A percentile compares a stretch with the other conserved stretches of the same genome.
Evolutionary conservation across 2,329 filamentous ascomycete species (phyloP).

Genomic region (Aspergillus piperis): DNA sequence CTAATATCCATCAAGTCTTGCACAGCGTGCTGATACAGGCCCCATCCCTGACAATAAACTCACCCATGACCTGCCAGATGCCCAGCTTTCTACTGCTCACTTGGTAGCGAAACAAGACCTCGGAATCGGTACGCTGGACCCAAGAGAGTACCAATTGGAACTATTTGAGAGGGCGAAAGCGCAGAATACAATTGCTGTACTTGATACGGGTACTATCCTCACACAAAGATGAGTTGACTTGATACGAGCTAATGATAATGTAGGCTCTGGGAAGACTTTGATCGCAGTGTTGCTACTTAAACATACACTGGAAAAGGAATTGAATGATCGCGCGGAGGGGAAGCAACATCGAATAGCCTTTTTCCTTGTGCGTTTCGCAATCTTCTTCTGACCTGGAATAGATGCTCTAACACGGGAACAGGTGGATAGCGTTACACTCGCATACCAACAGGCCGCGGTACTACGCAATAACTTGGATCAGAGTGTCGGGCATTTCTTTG

Average conservation of each 20-base stretch:
- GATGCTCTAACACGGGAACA: slow-evolving; percentile 32
- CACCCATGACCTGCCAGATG: slow-evolving; percentile 35
- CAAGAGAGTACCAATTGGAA: slow-evolving; percentile 88
- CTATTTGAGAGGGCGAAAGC: slow-evolving; percentile 84
- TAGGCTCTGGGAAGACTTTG: slow-evolving; percentile 90
- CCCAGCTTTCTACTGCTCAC: slow-evolving; percentile 56
- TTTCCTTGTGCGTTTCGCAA: slow-evolving; percentile 64
- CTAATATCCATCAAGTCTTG: slow-evolving; percentile 33
- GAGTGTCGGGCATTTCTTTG: slow-evolving; percentile 71
- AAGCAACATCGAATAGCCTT: slow-evolving; percentile 70
- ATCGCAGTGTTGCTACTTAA: slow-evolving; percentile 85
- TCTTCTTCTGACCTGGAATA: not conserved
- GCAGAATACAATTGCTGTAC: slow-evolving; percentile 86
- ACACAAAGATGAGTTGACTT: too few relatives aligned
- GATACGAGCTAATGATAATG: not conserved
- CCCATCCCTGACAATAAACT: slow-evolving; percentile 42
- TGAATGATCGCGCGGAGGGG: slow-evolving; percentile 66
- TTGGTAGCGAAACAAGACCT: slow-evolving; percentile 56
- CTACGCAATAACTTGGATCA: slow-evolving; percentile 79
- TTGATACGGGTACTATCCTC: slow-evolving; percentile 70
- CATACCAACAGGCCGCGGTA: slow-evolving; percentile 85
- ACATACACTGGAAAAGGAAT: slow-evolving; percentile 73
- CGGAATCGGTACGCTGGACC: slow-evolving; percentile 67
- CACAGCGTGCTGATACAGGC: slow-evolving; percentile 46
- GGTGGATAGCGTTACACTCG: slow-evolving; percentile 85